Percentiles rank a stretch among this genome's conserved stretches.
phyloP scores from a whole-genome alignment of 2,329 filamentous ascomycete species.

The Trichoderma brevicompactum region DNA sequence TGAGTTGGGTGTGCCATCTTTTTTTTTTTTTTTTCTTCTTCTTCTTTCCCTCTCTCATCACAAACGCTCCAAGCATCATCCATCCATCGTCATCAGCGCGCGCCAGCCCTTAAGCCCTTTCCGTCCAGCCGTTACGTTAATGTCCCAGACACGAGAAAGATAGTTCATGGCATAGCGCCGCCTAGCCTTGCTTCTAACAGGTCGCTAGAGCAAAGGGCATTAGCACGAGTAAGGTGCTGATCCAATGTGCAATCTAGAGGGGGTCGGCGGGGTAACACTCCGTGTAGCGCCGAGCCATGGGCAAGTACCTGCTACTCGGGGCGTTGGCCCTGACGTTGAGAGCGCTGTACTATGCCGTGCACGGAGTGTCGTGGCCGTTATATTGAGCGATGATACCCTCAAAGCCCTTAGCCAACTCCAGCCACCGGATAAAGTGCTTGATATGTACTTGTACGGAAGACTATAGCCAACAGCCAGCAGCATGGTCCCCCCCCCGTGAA shows the following conservation, averaged over 20 bases:
- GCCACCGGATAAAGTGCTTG: conserved; percentile 17
- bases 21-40: not conserved
- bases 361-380: not conserved
- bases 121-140: not conserved
- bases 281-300: conserved; percentile 20
- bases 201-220: conserved; percentile 20
- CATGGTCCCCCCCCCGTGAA: conserved; percentile 24
- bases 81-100: not conserved
- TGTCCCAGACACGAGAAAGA: conserved; percentile 23
- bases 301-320: conserved; percentile 24
- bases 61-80: conserved; percentile 7
- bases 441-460: not conserved
- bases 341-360: not conserved
- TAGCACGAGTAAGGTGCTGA: conserved; percentile 25
- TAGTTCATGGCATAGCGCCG: conserved; percentile 9
- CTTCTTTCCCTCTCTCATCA: not conserved
- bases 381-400: conserved; percentile 24
- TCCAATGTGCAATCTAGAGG: conserved; percentile 28
- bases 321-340: not conserved
- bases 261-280: conserved; percentile 23
- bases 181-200: conserved; percentile 18
- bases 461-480: not conserved
- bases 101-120: not conserved
- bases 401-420: conserved; percentile 1
- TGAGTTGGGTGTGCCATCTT: too few relatives aligned